Conservation (phyloP, 2,329 filamentous ascomycete genomes). For the Hypoxylon sp. region DNA sequence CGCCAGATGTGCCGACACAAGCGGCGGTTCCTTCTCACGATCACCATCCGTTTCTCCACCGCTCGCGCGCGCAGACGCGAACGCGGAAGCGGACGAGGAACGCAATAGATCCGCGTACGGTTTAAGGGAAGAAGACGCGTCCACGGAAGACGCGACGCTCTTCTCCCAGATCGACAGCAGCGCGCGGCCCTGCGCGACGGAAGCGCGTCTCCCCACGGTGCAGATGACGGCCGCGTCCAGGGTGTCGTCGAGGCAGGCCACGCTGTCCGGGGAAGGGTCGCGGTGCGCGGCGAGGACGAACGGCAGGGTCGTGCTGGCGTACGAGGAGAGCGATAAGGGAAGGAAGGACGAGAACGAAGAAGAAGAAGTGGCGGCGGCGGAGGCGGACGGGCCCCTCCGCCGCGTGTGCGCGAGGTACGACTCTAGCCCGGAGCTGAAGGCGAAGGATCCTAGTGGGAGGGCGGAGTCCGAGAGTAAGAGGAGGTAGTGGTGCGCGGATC, state of each 20-base stretch:
- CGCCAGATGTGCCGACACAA: conserved; percentile 73
- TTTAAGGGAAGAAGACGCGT: conserved; percentile 28
- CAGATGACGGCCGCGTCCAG: conserved; percentile 83
- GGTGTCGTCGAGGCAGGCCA: conserved; percentile 76
- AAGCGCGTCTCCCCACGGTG: conserved; percentile 82
- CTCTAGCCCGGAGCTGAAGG: conserved; percentile 85
- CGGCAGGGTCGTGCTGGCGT: conserved; percentile 78
- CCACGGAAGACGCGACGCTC: conserved; percentile 63
- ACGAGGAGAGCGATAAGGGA: conserved; percentile 75
- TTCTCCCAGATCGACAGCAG: conserved; percentile 82
- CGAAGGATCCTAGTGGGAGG: conserved; percentile 86
- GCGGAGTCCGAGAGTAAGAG: conserved; percentile 85
- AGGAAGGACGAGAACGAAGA: conserved; percentile 75
- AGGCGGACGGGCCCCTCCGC: conserved; percentile 3
- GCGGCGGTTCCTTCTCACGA: conserved; percentile 51
- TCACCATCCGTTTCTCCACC: conserved; percentile 3
- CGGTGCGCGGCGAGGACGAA: conserved; percentile 78
- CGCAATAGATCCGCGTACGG: conserved; percentile 42
- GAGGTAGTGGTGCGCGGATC: conserved; percentile 71
- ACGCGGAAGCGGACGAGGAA: conserved; percentile 30
- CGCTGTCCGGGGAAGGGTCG: conserved; percentile 55
- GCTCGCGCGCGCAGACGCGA: background rate
- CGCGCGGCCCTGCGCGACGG: conserved; percentile 80
- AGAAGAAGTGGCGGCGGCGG: conserved; percentile 44
- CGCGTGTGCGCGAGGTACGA: conserved; percentile 80